These are phyloP conservation scores for Didymella lethalis DNA, from an alignment of 2,329 filamentous ascomycete genomes.

Conservation along the genomic window DNA sequence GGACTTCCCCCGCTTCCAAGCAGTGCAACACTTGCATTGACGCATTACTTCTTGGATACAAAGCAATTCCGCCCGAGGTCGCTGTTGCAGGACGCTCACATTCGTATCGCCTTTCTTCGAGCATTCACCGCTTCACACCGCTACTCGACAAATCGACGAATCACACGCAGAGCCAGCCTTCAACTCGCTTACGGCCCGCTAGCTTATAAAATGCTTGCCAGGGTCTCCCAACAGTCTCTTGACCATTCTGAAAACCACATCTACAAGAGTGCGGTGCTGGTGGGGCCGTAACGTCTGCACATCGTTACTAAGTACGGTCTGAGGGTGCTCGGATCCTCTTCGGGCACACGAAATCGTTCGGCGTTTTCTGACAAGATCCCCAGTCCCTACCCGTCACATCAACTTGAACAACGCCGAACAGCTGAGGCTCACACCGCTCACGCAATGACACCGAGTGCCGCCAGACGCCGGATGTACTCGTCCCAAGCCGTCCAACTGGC, in stretches of 20 bases:
- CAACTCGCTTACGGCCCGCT: conserved; percentile 18
- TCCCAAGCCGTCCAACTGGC: conserved; percentile 1
- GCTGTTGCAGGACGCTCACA: conserved; percentile 2
- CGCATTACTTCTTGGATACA: background rate
- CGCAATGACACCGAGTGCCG: background rate
- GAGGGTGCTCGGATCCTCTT: conserved; percentile 10
- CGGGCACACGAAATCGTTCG: conserved; percentile 16
- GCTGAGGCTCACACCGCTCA: conserved; percentile 21
- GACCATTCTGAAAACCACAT: background rate
- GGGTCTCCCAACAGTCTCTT: conserved; percentile 15
- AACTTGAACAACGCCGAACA: conserved; percentile 6
- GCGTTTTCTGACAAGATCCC: conserved; percentile 16
- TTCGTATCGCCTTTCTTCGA: conserved; percentile 5
- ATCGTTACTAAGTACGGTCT: conserved; percentile 7
- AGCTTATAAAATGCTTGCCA: conserved; percentile 17
- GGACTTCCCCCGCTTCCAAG: background rate
- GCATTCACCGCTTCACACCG: conserved; percentile 23
- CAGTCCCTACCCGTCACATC: conserved; percentile 5
- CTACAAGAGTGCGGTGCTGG: background rate
- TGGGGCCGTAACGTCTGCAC: conserved; percentile 20
- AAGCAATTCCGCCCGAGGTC: conserved; percentile 1
- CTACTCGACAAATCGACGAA: conserved; percentile 10
- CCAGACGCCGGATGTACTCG: background rate
- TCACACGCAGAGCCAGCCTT: background rate
- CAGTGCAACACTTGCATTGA: background rate